Evolutionary conservation across 2,329 filamentous ascomycete species (phyloP), one percentile per base, ranked within the genome.

Genomic region (Fusarium fracticaudum): DNA sequence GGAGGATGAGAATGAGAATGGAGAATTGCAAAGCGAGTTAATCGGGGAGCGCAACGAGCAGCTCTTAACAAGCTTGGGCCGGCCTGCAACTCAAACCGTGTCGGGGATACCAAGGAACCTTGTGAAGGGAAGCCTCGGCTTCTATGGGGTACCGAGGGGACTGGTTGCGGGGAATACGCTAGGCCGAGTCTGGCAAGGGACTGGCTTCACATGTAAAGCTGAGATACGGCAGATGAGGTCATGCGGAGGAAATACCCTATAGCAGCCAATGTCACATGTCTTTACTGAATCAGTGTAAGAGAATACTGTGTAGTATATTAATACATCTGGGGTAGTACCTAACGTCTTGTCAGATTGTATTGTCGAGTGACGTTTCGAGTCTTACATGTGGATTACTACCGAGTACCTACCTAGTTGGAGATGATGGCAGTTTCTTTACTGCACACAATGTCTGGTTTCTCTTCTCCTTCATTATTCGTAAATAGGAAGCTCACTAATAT

Each of bases 111-210:
- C 62, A 62, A 44, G 65, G 65, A 48, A 48, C 67, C 77, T 72
- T 69, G 69, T 71, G 71, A 74, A 77, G 75, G 76, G 71, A 74
- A 77, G 76, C 78, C 78, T 77, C 76, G 78, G 78, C 78, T 79
- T 76, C 72, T 63, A 73, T 75, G 76, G 71, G 74, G 72, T 76
- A 78, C 78, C 77, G 78, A 80, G 79, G 79, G 78, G 78, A 71
- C 65, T 67, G 67, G 76, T 61, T 72, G 69, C 68, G 77, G 71
- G 64, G 67, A 71, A 62, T 67, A 58, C 74, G 71, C 79, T 80
- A 80, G 73, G 24, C 79, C 72, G 43, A 13, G 54, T 72, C 63
- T 60, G 76, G 76, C 45, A 54, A 35, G 59, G 50, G 69, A 33
- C 54, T 38, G 55, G 59, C 69, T 81, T 81, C 79, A 80, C 79